Conservation (phyloP, 2,329 filamentous ascomycete genomes). For the Diaporthe amygdali region DNA sequence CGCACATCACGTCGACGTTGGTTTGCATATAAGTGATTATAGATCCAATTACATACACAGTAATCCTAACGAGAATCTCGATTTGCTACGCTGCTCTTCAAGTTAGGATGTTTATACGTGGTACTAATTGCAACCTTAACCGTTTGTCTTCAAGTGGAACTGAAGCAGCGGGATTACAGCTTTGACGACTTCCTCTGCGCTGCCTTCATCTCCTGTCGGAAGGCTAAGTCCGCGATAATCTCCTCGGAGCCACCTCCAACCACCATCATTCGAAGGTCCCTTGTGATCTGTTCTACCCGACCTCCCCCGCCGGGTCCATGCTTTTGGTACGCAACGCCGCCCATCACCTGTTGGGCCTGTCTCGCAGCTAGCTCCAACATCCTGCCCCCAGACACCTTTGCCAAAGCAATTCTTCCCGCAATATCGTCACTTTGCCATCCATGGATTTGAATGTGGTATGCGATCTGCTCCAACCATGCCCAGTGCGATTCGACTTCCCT, state of each 20-base stretch:
- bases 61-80: too few species aligned
- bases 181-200: background rate
- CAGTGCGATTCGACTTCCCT: conserved; percentile 62
- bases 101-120: too few species aligned
- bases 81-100: too few species aligned
- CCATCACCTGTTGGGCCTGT: conserved; percentile 55
- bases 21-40: too few species aligned
- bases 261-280: conserved; percentile 55
- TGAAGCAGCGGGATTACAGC: background rate
- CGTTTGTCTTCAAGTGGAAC: background rate
- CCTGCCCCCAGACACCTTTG: conserved; percentile 50
- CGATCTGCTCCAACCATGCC: conserved; percentile 63
- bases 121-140: too few species aligned
- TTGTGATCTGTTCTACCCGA: conserved; percentile 52
- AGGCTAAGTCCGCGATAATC: conserved; percentile 51
- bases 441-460: conserved; percentile 48
- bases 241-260: conserved; percentile 57
- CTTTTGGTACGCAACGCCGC: conserved; percentile 52
- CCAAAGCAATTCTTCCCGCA: conserved; percentile 32
- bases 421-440: conserved; percentile 31
- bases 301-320: conserved; percentile 44
- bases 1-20: too few species aligned
- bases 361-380: conserved; percentile 52
- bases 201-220: conserved; percentile 44
- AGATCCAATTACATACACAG: too few species aligned